Evolutionary conservation across 495 filamentous ascomycete species (phyloP), one percentile per base, ranked within the genome.

Genomic region (Aspergillus avenaceus): DNA sequence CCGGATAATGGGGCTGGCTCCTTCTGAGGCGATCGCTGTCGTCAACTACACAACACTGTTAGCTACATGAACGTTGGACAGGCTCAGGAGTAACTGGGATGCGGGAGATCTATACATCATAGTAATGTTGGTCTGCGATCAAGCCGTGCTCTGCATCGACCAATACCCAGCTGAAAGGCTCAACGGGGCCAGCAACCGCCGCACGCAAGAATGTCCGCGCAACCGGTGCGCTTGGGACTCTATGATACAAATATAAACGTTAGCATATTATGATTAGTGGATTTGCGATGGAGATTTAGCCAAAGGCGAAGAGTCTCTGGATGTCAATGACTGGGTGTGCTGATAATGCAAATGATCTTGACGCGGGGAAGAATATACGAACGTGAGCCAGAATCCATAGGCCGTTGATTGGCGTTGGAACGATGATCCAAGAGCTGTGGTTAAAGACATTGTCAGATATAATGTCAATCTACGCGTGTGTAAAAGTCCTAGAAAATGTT

Each of bases 71-170:
- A 41, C 34, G 8, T 1, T 18, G 11, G 0, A n/a, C n/a, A n/a
- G n/a, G n/a, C n/a, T n/a, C 38, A 5, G 8, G 16, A 40, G 9
- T 29, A 36, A 24, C 19, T 19, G 19, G 2, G 16, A 5, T 18
- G 3, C 19, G 13, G 14, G 28, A 19, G 31, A n/a, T 1, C 14
- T n/a, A 8, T 24, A 69, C 67, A 38, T 70, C 67, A 28, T 70
- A 70, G 41, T 70, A 70, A 41, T 70, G 49, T 24, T 50, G 40
- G 25, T 73, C 70, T 24, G 62, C 60, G 27, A 73, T 73, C 52
- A 87, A 84, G n/a, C 89, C 89, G 65, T 95, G 88, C 61, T 91
- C 86, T 36, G 79, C 84, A 63, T 91, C 88, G 29, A 91, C 79
- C 59, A 89, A 70, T 4, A 91, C 81, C 86, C 86, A 91, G 67